Conservation (phyloP, 108 stramenopile genomes). For the Conticribra guillardii region DNA sequence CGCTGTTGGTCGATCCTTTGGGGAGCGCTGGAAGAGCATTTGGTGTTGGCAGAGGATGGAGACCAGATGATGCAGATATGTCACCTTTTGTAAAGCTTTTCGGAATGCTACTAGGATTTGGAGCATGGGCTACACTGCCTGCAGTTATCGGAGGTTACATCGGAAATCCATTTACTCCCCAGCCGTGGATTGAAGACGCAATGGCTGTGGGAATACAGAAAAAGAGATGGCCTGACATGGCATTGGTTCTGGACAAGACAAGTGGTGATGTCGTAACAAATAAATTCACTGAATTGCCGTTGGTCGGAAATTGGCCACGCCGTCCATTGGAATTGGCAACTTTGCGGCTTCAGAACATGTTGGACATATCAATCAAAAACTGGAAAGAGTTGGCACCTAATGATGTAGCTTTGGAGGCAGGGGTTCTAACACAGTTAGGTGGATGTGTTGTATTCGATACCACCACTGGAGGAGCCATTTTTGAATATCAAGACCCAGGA, state of each 20-base stretch:
- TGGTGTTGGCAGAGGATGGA: constrained; percentile 82
- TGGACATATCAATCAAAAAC: constrained; percentile 81
- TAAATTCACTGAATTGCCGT: constrained; percentile 79
- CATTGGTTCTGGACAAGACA: constrained; percentile 60
- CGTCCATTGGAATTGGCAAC: constrained; percentile 91
- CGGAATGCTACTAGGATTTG: constrained; percentile 91
- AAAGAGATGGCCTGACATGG: constrained; percentile 85
- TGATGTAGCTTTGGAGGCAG: constrained; percentile 67
- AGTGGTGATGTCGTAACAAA: constrained; percentile 59
- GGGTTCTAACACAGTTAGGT: constrained; percentile 88
- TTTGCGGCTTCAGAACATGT: constrained; percentile 88
- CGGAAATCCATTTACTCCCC: constrained; percentile 84
- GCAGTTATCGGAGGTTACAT: constrained; percentile 92
- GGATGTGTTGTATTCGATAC: constrained; percentile 71
- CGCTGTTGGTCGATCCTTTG: constrained; percentile 75
- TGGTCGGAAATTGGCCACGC: constrained; percentile 86
- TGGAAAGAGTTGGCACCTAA: constrained; percentile 85
- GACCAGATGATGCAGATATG: constrained; percentile 75
- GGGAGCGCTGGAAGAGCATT: constrained; percentile 75
- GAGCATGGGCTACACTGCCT: constrained; percentile 91
- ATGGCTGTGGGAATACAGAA: constrained; percentile 74
- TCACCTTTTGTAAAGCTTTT: constrained; percentile 87
- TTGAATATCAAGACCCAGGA: constrained; percentile 84
- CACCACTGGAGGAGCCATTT: constrained; percentile 46
- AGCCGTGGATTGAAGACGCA: constrained; percentile 90